Conservation (phyloP, 2,329 filamentous ascomycete species). For the Bimuria novae-zelandiae region DNA sequence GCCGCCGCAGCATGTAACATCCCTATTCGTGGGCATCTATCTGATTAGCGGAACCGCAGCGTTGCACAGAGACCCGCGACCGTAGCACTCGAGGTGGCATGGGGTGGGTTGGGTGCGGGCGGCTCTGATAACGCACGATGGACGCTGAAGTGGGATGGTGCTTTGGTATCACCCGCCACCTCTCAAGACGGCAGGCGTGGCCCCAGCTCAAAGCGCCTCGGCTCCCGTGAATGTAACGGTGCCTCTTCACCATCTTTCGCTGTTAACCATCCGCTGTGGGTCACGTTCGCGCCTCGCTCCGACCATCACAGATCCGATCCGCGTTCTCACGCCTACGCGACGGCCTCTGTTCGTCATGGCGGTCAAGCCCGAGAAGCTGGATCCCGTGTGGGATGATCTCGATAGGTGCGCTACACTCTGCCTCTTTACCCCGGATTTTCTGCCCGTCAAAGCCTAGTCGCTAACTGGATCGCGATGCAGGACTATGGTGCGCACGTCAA, state of each 20-base stretch:
- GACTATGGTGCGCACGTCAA: conserved; percentile 47
- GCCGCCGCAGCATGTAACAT: conserved; percentile 25
- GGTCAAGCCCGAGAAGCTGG: conserved; percentile 49
- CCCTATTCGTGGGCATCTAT: conserved; percentile 15
- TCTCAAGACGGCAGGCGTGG: conserved; percentile 20
- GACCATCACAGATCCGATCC: conserved; percentile 23
- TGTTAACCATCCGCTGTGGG: conserved; percentile 38
- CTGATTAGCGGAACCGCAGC: conserved; percentile 18
- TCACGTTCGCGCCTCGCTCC: conserved; percentile 39
- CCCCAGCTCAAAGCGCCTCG: conserved; percentile 27
- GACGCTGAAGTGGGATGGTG: conserved; percentile 6
- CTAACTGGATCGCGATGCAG: conserved; percentile 47
- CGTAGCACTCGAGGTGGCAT: conserved; percentile 38
- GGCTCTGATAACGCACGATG: conserved; percentile 23
- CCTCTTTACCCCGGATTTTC: conserved; percentile 22
- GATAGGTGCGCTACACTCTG: conserved; percentile 65
- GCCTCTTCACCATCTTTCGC: conserved; percentile 38
- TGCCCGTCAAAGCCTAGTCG: conserved; percentile 31
- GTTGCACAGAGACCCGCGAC: conserved; percentile 32
- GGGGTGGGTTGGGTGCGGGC: conserved; percentile 14
- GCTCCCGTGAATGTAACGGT: conserved; percentile 38
- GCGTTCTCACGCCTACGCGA: conserved; percentile 26
- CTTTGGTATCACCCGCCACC: conserved; percentile 35
- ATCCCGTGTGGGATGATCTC: conserved; percentile 70
- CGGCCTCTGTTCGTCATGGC: conserved; percentile 57